These are phyloP conservation scores for Cynanchum wilfordii DNA, from an alignment of 257 asterid genomes.

Conservation along the genomic window DNA sequence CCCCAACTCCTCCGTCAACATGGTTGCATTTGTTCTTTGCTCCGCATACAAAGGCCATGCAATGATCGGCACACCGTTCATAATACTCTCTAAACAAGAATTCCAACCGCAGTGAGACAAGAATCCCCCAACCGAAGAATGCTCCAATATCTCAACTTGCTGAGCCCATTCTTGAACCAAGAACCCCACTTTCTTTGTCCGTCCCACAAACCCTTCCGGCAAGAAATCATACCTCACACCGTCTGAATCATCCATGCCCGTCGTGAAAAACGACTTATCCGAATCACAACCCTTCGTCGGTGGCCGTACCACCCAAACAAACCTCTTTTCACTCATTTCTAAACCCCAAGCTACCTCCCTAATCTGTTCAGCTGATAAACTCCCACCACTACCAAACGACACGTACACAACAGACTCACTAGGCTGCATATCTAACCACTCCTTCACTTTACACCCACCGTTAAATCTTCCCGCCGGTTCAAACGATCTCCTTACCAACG, in stretches of 20 bases:
- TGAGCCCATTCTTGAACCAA: conserved; percentile 40
- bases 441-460: neutral
- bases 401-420: conserved; percentile 47
- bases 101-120: conserved; percentile 74
- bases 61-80: conserved; percentile 46
- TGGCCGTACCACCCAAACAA: conserved; percentile 61
- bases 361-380: conserved; percentile 34
- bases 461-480: conserved; percentile 11
- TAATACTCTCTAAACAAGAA: conserved; percentile 48
- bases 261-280: conserved; percentile 40
- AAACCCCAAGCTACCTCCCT: conserved; percentile 62
- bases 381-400: conserved; percentile 73
- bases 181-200: conserved; percentile 28
- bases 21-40: conserved; percentile 53
- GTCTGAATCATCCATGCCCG: conserved; percentile 18
- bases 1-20: conserved; percentile 44
- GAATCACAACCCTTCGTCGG: conserved; percentile 28
- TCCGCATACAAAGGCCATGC: conserved; percentile 76
- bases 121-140: conserved; percentile 53
- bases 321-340: conserved; percentile 51
- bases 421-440: conserved; percentile 59
- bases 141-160: conserved; percentile 44
- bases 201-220: conserved; percentile 41
- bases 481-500: conserved; percentile 35
- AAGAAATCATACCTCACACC: conserved; percentile 26